These are phyloP conservation scores for Acanthamoeba healyi DNA, from an alignment of 208 protist genomes.

Conservation along the genomic window DNA sequence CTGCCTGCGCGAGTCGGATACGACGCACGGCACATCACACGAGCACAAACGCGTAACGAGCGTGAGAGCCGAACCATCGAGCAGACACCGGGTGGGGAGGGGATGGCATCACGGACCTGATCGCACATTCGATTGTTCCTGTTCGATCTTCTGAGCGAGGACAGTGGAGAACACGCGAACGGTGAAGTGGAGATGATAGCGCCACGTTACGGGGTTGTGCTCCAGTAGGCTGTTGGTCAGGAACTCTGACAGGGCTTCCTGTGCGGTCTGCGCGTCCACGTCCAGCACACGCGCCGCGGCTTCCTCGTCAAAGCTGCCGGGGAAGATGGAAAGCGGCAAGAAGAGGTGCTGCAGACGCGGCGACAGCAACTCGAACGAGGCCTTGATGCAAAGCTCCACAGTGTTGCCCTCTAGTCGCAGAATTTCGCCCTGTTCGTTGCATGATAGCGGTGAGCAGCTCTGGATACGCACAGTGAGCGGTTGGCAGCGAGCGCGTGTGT, in stretches of 20 bases:
- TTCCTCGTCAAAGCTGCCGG: constrained; percentile 50
- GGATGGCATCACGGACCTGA: too few species aligned
- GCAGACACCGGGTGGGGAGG: too few species aligned
- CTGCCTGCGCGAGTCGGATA: not conserved
- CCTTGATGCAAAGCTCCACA: constrained; percentile 48
- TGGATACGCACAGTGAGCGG: too few species aligned
- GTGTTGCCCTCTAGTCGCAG: constrained; percentile 64
- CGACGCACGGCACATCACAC: too few species aligned
- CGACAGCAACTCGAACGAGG: constrained; percentile 29
- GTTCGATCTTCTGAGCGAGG: not conserved
- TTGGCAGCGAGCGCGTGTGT: too few species aligned
- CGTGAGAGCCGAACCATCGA: too few species aligned
- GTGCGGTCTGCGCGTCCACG: not conserved
- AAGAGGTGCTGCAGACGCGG: constrained; percentile 33
- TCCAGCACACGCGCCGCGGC: constrained; percentile 7
- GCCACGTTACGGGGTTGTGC: constrained; percentile 43
- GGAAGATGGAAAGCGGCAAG: constrained; percentile 51
- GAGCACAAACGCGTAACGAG: not conserved
- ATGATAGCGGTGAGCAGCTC: not conserved
- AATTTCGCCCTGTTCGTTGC: constrained; percentile 49
- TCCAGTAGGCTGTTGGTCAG: constrained; percentile 58
- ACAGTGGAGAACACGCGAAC: constrained; percentile 21
- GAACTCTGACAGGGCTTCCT: constrained; percentile 42
- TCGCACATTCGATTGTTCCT: not conserved
- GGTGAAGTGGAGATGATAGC: constrained; percentile 55